Evolutionary conservation across 306 rosid species (phyloP), one percentile per base, ranked within the genome.

Genomic region (Cicer pinnatifidum): DNA sequence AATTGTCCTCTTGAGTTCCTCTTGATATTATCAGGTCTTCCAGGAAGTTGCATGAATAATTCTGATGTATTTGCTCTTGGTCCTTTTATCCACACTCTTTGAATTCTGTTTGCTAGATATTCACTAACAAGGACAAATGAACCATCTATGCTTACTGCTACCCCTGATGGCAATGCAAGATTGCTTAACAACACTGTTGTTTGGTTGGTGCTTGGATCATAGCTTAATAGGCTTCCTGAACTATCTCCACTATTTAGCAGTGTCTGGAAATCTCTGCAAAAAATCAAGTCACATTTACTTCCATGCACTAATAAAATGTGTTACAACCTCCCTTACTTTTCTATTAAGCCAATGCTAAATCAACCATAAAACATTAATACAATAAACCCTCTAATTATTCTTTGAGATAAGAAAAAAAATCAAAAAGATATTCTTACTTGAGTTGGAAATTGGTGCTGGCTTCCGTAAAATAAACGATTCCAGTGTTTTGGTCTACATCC

Each of bases 381-480:
- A 28, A 3, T 23, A 23, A 23, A 23, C 33, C 33, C 33, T 23
- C 3, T 23, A 23, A 28, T 28, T 28, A 28, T 28, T 28, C 33
- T 23, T 17, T 23, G 3, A 28, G 33, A 28, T 28, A 28, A 28
- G 33, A 28, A 28, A 20, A 20, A 20, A 23, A 23, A 2, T 23
- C 33, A 23, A 23, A 23, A 23, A 23, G 33, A 23, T 23, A 23
- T 23, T 23, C 33, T 23, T 23, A 84, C 91, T 80, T 83, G 69
- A 81, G 6, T 13, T 69, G 71, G 67, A 5, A 86, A 28, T 39
- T 66, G 8, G 80, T 3, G 37, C 87, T 84, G 1, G 84, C 86
- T 48, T 72, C 74, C 0, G 88, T 84, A 5, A 80, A 86, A 63
- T 80, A 88, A 19, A 88, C 80, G n/a, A 80, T 48, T 72, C 86